Percentiles rank a stretch among this genome's conserved stretches.
phyloP scores from a whole-genome alignment of 768 basidiomycete genomes.

The Suillus discolor region DNA sequence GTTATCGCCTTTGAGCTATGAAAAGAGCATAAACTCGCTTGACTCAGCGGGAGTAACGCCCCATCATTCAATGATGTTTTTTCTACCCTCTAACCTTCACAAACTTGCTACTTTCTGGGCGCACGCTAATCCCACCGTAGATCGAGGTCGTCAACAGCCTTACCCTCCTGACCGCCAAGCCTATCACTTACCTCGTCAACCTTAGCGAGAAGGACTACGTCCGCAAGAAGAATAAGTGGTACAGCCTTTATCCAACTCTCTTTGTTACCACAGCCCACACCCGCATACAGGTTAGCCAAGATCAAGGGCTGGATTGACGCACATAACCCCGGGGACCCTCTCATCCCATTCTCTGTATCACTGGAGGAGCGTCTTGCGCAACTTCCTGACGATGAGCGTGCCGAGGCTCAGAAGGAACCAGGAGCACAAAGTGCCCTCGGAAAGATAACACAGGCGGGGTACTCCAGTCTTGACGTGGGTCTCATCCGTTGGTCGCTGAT shows the following conservation, averaged over 20 bases:
- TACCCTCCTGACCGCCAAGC: constrained; percentile 92
- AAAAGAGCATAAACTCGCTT: constrained; percentile 73
- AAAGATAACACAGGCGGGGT: constrained; percentile 96
- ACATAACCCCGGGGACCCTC: constrained; percentile 92
- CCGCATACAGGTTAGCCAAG: constrained; percentile 72
- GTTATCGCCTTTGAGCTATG: constrained; percentile 36
- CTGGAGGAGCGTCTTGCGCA: constrained; percentile 85
- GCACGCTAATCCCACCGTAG: constrained; percentile 41
- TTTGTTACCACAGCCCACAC: not conserved
- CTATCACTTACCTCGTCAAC: constrained; percentile 98
- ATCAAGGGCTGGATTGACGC: constrained; percentile 98
- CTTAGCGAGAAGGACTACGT: constrained; percentile 92
- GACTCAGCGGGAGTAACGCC: constrained; percentile 90
- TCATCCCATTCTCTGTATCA: constrained; percentile 97
- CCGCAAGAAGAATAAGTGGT: constrained; percentile 99
- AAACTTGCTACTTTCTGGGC: not conserved
- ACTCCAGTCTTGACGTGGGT: constrained; percentile 79
- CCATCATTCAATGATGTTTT: constrained; percentile 41
- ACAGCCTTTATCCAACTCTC: not conserved
- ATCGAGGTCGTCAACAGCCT: constrained; percentile 90
- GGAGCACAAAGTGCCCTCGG: constrained; percentile 78
- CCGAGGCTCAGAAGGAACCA: constrained; percentile 73
- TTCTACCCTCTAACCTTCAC: constrained; percentile 2
- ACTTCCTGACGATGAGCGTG: constrained; percentile 66
- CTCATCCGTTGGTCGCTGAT: not conserved